Conservation (phyloP, 164 flowering plant species). For the Cinnamomum micranthum region DNA sequence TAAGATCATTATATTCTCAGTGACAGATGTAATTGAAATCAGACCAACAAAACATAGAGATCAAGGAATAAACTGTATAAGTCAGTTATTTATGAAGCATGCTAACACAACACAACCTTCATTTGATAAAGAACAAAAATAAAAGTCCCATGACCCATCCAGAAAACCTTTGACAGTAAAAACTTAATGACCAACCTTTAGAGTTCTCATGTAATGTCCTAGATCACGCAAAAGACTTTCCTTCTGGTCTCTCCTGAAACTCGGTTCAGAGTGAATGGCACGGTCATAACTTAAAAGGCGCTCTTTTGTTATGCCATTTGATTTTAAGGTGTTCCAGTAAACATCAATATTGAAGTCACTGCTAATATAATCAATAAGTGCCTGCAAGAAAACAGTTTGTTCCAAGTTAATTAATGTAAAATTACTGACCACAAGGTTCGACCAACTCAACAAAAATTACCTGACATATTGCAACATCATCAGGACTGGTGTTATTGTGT, state of each 20-base stretch:
- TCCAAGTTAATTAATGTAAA: background rate
- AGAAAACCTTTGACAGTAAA: background rate
- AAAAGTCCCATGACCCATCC: background rate
- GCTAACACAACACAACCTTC: background rate
- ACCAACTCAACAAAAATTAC: constrained; percentile 29
- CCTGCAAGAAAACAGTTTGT: constrained; percentile 43
- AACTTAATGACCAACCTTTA: constrained; percentile 57
- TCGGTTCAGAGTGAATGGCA: constrained; percentile 88
- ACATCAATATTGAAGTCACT: constrained; percentile 74
- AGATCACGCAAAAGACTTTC: constrained; percentile 92
- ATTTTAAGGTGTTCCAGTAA: constrained; percentile 90
- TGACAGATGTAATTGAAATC: background rate
- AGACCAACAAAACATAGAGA: background rate
- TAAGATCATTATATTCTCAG: background rate
- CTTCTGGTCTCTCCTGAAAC: constrained; percentile 71
- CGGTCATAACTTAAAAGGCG: constrained; percentile 98
- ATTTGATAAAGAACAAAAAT: background rate
- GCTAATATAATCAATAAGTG: constrained; percentile 78
- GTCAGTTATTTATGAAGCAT: background rate
- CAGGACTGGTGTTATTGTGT: constrained; percentile 98
- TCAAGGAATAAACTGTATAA: background rate
- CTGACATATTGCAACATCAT: constrained; percentile 98
- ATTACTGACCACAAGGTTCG: background rate
- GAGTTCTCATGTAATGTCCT: constrained; percentile 86
- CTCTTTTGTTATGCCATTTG: constrained; percentile 92